Percentiles rank a stretch among this genome's conserved stretches.
Evolutionary conservation across 2,329 filamentous ascomycete genomes (phyloP).

Genomic region (Trichoderma aggressivum): DNA sequence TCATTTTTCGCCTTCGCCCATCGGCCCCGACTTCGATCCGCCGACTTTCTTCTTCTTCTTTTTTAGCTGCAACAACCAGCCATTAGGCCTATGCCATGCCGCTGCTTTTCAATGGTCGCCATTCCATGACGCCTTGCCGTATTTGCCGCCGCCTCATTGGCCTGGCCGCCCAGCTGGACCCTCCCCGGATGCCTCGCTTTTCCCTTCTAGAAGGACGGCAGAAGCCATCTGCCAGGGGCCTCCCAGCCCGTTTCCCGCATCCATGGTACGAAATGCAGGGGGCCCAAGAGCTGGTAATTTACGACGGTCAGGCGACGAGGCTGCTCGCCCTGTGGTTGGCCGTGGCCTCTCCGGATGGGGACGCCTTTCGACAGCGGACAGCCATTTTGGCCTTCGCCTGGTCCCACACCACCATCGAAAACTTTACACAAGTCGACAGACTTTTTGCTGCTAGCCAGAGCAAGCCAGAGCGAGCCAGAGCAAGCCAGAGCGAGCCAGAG

Average conservation of each 20-base stretch:
- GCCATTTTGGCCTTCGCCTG: conserved; percentile 2
- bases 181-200: conserved; percentile 9
- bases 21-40: background rate
- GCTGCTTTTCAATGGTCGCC: background rate
- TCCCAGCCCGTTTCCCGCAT: conserved; percentile 15
- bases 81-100: background rate
- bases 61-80: background rate
- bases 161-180: background rate
- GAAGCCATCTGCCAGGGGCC: conserved; percentile 11
- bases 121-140: background rate
- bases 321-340: conserved; percentile 12
- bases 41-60: background rate
- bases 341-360: conserved; percentile 8
- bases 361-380: conserved; percentile 13
- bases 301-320: conserved; percentile 18
- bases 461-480: conserved; percentile 3
- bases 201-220: conserved; percentile 19
- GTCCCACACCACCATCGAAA: conserved; percentile 16
- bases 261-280: conserved; percentile 16
- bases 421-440: background rate
- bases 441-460: conserved; percentile 11
- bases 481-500: background rate
- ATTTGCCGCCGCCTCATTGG: background rate
- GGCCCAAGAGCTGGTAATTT: conserved; percentile 18
- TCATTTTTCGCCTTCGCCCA: background rate